Evolutionary conservation across 2,329 filamentous ascomycete genomes (phyloP).

Genomic region (Karstenula rhodostoma): DNA sequence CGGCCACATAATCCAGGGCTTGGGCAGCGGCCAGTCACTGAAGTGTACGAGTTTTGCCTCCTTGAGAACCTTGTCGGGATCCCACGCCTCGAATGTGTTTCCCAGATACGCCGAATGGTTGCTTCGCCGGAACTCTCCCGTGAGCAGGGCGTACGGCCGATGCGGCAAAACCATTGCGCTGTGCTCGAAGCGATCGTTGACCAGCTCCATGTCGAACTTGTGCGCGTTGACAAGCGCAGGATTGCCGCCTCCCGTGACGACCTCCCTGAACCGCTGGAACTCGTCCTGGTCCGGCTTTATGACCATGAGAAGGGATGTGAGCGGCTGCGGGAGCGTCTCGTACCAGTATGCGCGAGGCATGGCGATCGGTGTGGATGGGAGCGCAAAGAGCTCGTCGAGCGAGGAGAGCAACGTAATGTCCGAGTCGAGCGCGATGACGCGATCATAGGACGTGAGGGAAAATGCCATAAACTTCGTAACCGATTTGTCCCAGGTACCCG

Average conservation of each 20-base stretch:
- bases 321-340: constrained; percentile 59
- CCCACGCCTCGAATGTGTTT: constrained; percentile 64
- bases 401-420: constrained; percentile 68
- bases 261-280: constrained; percentile 50
- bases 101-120: constrained; percentile 63
- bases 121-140: constrained; percentile 67
- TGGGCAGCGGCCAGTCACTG: constrained; percentile 75
- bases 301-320: constrained; percentile 70
- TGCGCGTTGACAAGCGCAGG: constrained; percentile 39
- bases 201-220: constrained; percentile 72
- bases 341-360: constrained; percentile 79
- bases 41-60: constrained; percentile 75
- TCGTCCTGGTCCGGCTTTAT: constrained; percentile 66
- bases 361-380: constrained; percentile 67
- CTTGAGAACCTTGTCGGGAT: constrained; percentile 62
- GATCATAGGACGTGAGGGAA: constrained; percentile 69
- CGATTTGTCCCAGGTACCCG: constrained; percentile 67
- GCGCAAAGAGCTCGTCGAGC: constrained; percentile 76
- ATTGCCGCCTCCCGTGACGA: constrained; percentile 39
- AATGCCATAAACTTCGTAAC: constrained; percentile 75
- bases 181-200: constrained; percentile 68
- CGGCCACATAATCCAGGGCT: constrained; percentile 66
- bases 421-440: constrained; percentile 67
- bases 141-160: constrained; percentile 67
- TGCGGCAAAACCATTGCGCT: constrained; percentile 70